Conservation (phyloP, 2,329 filamentous ascomycete genomes). For the Neurospora sp. region DNA sequence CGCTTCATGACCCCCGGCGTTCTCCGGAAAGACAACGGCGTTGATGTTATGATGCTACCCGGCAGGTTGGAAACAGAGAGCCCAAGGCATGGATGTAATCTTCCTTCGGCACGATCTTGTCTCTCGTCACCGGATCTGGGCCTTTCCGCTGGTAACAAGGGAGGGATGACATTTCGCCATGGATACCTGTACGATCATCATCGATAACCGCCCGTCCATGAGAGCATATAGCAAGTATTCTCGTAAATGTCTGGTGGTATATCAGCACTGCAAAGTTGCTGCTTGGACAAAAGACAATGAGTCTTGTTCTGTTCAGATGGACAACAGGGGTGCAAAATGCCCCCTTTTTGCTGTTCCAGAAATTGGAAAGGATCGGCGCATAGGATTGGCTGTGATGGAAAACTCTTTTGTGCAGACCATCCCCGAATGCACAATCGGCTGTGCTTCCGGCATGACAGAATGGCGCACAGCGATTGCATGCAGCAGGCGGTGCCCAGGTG, state of each 20-base stretch:
- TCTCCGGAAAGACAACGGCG: neutral
- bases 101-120: neutral
- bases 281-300: neutral
- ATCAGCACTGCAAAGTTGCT: neutral
- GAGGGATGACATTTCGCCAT: neutral
- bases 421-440: neutral
- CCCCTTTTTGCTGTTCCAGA: neutral
- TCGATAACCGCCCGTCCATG: neutral
- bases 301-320: neutral
- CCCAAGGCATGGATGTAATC: neutral
- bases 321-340: neutral
- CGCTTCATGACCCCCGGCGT: neutral
- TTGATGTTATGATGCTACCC: neutral
- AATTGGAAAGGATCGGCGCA: neutral
- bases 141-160: neutral
- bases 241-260: neutral
- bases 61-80: neutral
- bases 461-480: neutral
- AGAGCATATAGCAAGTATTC: neutral
- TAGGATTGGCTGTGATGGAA: neutral
- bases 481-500: neutral
- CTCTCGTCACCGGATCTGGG: neutral
- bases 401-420: neutral
- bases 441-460: neutral
- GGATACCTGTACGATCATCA: neutral